Evolutionary conservation across 345 rosid genomes (phyloP), one percentile per base, ranked within the genome.

Genomic region (Aethionema arabicum): DNA sequence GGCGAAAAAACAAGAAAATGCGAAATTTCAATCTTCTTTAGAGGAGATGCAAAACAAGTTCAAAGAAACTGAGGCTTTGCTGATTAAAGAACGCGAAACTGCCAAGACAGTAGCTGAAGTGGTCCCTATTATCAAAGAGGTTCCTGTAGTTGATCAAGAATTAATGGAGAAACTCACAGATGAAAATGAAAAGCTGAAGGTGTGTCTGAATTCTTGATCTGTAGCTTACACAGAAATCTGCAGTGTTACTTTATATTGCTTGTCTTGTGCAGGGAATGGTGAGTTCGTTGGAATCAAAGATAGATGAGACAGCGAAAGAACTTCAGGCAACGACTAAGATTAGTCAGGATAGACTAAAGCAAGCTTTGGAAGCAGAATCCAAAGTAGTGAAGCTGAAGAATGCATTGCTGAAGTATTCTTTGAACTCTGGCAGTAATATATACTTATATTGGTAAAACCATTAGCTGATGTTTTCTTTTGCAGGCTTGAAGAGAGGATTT

Each of bases 101-200:
- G 82, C 87, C 35, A 86, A 79, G 73, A 74, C 21, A 66, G 89
- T 73, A 39, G 77, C 88, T 13, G 92, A 90, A 79, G 72, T 74
- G 55, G 77, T 70, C 44, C 92, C 99, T 36, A 71, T 93, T 44
- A 74, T 93, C 77, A 88, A 85, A 74, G 91, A 93, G 83, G 89
- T 93, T 70, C 84, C 92, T 11, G 87, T 86, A 33, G 80, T 90
- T 70, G 97, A 90, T 75, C 66, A 82, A 66, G 82, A 74, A 53
- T 57, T 82, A 83, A 67, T 84, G 68, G 89, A 83, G 79, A 83
- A 87, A 80, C 89, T 93, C 52, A 57, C 87, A 8, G 67, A 76
- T 65, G 99, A 93, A 83, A 93, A 93, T 66, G 92, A 93, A 76
- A 86, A 83, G 55, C 85, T 93, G 56, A 93, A 93, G 95, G 97